Evolutionary conservation across 2,329 filamentous ascomycete species (phyloP), one percentile per base, ranked within the genome.

Genomic region (Neopestalotiopsis clavispora): DNA sequence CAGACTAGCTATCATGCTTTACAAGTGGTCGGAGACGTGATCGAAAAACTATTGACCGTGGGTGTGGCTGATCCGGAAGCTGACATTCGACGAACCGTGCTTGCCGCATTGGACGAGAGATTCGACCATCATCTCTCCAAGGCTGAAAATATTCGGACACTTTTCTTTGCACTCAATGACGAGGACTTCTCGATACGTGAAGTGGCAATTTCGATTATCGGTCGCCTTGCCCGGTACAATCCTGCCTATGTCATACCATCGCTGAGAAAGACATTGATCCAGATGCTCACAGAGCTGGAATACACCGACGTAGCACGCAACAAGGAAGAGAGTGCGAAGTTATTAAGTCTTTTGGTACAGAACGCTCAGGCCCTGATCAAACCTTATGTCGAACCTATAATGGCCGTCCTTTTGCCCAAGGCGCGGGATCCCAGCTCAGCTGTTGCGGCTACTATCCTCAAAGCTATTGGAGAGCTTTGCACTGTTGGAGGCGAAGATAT

Each of bases 211-310:
- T 92, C 94, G 20, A 98, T 99, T 72, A 97, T 99, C 75, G 97
- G 96, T 40, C 94, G 97, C 13, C 85, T 99, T 68, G 97, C 96
- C 0, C 89, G 90, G 66, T 91, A 94, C 72, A 99, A 99, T 73
- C 97, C 96, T 1, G 97, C 97, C 69, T 99, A 99, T 80, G 95
- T 99, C 73, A 97, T 99, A 75, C 96, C 97, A 1, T 97, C 96
- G 0, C 82, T 99, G 52, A 92, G 96, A 71, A 99, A 99, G 81
- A 92, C 97, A 5, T 89, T 99, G 32, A 95, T 99, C 69, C 97
- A 99, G 80, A 91, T 99, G 80, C 87, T 99, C 70, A 99, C 96
- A 0, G 95, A 98, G 76, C 91, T 99, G 28, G 95, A 97, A 75
- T 98, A 98, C 76, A 97, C 96, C 6, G 97, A 97, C 78, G 96